phyloP scores from a whole-genome alignment of 768 basidiomycete genomes.

The Lactarius indigo region DNA sequence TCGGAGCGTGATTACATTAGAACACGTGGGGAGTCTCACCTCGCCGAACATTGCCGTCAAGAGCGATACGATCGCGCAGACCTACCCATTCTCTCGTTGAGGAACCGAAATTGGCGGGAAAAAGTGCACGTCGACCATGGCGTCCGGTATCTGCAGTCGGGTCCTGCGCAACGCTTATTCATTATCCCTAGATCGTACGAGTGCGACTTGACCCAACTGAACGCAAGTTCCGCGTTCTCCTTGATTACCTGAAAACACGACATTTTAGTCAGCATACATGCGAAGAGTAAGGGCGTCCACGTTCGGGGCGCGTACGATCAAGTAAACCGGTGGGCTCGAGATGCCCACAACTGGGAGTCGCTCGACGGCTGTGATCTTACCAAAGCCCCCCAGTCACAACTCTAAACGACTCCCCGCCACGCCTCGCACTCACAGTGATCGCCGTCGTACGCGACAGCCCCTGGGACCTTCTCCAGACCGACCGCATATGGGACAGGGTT shows the following conservation, averaged over 20 bases:
- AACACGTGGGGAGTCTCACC: conserved; percentile 34
- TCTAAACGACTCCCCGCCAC: conserved; percentile 74
- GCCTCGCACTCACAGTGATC: conserved; percentile 74
- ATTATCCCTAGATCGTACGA: conserved; percentile 80
- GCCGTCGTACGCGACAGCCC: conserved; percentile 74
- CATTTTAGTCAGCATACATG: too few species aligned
- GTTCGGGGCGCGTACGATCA: too few species aligned
- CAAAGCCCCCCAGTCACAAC: conserved; percentile 74
- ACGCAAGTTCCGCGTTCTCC: conserved; percentile 84
- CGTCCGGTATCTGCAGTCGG: conserved; percentile 68
- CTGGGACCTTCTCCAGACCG: conserved; percentile 74
- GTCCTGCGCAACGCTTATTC: conserved; percentile 60
- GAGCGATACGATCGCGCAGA: conserved; percentile 83
- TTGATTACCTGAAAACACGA: conserved; percentile 61
- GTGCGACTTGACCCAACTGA: conserved; percentile 90
- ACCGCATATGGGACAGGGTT: conserved; percentile 54
- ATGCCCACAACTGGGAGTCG: too few species aligned
- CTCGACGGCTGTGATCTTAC: conserved; percentile 81
- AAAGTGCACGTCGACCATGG: conserved; percentile 73
- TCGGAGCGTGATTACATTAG: conserved; percentile 56
- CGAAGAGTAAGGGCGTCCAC: conserved; percentile 63
- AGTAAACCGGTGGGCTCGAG: too few species aligned
- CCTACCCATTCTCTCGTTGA: conserved; percentile 37
- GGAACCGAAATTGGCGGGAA: too few species aligned
- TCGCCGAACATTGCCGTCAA: conserved; percentile 90